A percentile compares a stretch with the other conserved stretches of the same genome.
Evolutionary conservation across 2,329 filamentous ascomycete genomes (phyloP).

Genomic region (Cryphonectria carpinicola): DNA sequence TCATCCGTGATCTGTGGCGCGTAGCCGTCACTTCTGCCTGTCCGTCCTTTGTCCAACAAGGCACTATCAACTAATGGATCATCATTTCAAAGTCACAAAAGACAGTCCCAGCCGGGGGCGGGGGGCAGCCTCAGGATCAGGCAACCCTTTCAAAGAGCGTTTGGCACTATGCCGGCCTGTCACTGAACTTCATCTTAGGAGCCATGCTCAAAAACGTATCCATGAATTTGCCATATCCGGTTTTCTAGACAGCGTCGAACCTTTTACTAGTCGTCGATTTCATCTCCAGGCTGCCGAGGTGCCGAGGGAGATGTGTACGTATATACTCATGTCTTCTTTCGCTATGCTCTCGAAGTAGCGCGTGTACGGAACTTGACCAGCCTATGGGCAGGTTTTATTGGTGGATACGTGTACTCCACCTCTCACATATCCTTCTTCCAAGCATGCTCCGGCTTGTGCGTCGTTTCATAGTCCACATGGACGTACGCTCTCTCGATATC

Average conservation of each 20-base stretch:
- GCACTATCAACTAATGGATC: not conserved
- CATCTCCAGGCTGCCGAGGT: not conserved
- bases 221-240: not conserved
- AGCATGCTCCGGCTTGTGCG: constrained; percentile 84
- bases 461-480: constrained; percentile 96
- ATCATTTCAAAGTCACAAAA: not conserved
- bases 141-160: not conserved
- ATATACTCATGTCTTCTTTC: not conserved
- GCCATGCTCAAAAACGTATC: not conserved
- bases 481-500: constrained; percentile 94
- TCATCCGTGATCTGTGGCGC: not conserved
- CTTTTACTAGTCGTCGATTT: not conserved
- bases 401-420: not conserved
- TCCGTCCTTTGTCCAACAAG: not conserved
- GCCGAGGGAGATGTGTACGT: not conserved
- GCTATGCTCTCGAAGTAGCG: not conserved
- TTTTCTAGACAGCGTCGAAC: not conserved
- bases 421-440: constrained; percentile 64
- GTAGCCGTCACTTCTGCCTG: not conserved
- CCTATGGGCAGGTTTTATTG: not conserved
- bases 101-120: not conserved
- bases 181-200: not conserved
- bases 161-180: not conserved
- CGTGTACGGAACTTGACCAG: not conserved
- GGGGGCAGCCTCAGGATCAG: not conserved